Base-by-base conservation (phyloP, 805 yeast species). In the Wickerhamiella qilinensis region DNA sequence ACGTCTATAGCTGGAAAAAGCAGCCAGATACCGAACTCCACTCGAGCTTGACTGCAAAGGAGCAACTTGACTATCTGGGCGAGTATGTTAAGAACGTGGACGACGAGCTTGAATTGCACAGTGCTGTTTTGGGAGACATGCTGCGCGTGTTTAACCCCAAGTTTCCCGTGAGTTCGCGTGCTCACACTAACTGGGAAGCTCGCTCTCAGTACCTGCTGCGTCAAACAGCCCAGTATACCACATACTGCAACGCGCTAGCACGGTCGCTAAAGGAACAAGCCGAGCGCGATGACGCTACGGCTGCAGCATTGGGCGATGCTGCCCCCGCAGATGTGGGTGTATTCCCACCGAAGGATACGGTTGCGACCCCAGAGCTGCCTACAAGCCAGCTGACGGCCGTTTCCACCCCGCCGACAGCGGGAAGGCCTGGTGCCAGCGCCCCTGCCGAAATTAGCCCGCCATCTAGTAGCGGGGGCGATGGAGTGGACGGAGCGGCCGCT, bases 91-190 rank as follows among this genome's bases (percentile, higher is more conserved):
- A 54, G 7, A 51, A 53, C 3, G 52, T 75, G 21, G 64, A 61
- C 32, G 37, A 43, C 12, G 54, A 59, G 36, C 58, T 70, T 15
- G 62, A 63, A 15, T 52, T 54, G 17, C 81, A 74, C 50, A 63
- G 63, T 39, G 54, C 50, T 20, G 41, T 65, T 21, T 61, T 65
- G 36, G 58, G 59, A 1, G 50, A 47, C 4, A 45, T 71, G 43
- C 49, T 61, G 17, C 48, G 54, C 20, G 46, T 57, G n/a, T 67
- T 53, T 35, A 48, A 55, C 12, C 54, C 51, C 3, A 41, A 46
- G 7, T 30, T 48, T 4, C 40, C 45, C 2, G 49, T 53, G 39
- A 43, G 48, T 44, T 34, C 40, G 20, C 50, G 51, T 29, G 59
- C 57, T 5, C 49, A 48, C 25, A 28, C 45, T 21, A 57, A 57